Evolutionary conservation across 495 filamentous ascomycete species (phyloP), one percentile per base, ranked within the genome.

Genomic region (Lindgomyces ingoldianus): DNA sequence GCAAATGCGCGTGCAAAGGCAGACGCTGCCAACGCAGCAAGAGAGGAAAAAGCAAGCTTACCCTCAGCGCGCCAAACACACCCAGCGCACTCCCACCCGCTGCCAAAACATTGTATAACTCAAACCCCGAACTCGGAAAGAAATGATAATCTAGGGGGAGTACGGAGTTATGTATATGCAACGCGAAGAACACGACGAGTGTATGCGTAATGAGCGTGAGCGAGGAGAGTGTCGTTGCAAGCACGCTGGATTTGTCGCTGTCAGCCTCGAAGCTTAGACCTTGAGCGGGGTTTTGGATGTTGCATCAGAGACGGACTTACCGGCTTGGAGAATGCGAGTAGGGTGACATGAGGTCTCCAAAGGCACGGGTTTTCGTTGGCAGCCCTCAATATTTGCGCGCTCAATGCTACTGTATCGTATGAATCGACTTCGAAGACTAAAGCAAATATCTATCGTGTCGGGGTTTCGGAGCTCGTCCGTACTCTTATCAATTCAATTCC

Each of bases 1-100:
- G n/a, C n/a, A n/a, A n/a, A n/a, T n/a, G n/a, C n/a, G n/a, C n/a
- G n/a, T n/a, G n/a, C n/a, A n/a, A n/a, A n/a, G n/a, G n/a, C n/a
- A n/a, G n/a, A n/a, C n/a, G n/a, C n/a, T n/a, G n/a, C n/a, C n/a
- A n/a, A n/a, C n/a, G n/a, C n/a, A n/a, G n/a, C n/a, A n/a, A n/a
- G n/a, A n/a, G n/a, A n/a, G n/a, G n/a, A n/a, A 18, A 29, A 24
- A 24, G 42, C 12, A 44, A 27, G 33, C 50, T 19, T 58, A 67
- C 64, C 39, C 45, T 51, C 3, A 60, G 18, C 14, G 65, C 62
- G n/a, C 69, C 69, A 4, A 65, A 30, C 1, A 68, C 14, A 11
- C 69, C 69, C 1, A 53, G 16, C 0, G 63, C 11, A 29, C 65
- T 63, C 29, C 62, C 44, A 19, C 14, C 52, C 4, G 45, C 48